Evolutionary conservation across 2,329 filamentous ascomycete species (phyloP), one percentile per base, ranked within the genome.

Genomic region (Daldinia sp.): DNA sequence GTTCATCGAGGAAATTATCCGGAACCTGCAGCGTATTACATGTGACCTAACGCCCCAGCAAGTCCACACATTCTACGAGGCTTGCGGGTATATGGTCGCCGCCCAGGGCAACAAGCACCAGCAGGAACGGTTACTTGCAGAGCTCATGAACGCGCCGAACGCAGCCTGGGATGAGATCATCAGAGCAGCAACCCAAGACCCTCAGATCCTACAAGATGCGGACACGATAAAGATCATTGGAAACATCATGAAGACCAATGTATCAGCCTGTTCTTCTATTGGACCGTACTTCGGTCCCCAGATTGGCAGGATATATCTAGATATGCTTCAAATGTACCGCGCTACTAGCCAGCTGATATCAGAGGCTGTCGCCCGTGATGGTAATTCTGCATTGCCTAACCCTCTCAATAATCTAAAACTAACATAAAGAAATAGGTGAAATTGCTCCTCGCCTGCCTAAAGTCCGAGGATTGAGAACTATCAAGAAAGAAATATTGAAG

Each of bases 181-280:
- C 78, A 89, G 89, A 74, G 89, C 92, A 77, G 96, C 96, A 26
- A 96, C 93, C 61, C 87, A 91, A 68, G 91, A 98, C 78, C 93
- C 96, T 0, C 87, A 90, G 23, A 94, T 96, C 73, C 86, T 99
- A 12, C 93, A 98, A 79, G 94, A 98, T 77, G 86, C 90, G 10
- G 94, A 99, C 74, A 97, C 94, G 0, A 98, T 99, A 84, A 99
- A 99, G 85, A 91, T 99, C 73, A 94, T 99, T 70, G 96, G 96
- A 73, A 99, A 99, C 82, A 98, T 99, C 79, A 99, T 99, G 96
- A 99, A 99, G 88, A 99, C 96, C 0, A 99, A 99, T 76, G 96
- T 99, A 4, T 95, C 97, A n/a, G 96, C 96, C 39, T 99, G 96
- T 81, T 93, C 93, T 39, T 98, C 96, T 0, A 96, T 99, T 65